Percentiles rank a stretch among this genome's conserved stretches.
These are phyloP conservation scores for Russula dissimulans DNA, from an alignment of 768 basidiomycete species.

Conservation along the genomic window DNA sequence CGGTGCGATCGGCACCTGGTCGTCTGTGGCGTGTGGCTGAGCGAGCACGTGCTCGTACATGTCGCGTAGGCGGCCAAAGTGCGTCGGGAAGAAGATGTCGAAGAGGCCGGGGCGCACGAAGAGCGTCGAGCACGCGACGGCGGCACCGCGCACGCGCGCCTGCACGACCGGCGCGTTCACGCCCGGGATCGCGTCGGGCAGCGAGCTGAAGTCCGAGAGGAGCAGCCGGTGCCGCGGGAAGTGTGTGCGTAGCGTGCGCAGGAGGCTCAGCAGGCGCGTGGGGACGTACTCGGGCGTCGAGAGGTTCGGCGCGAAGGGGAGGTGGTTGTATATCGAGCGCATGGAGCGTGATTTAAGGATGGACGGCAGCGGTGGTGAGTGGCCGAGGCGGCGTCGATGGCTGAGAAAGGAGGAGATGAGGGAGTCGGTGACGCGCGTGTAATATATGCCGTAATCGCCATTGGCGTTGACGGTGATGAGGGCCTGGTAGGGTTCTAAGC, in stretches of 20 bases:
- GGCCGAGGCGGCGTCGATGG: slow-evolving; percentile 50
- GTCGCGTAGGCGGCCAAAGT: slow-evolving; percentile 75
- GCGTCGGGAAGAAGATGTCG: slow-evolving; percentile 97
- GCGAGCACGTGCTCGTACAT: slow-evolving; percentile 84
- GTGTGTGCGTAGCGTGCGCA: slow-evolving; percentile 68
- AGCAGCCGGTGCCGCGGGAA: slow-evolving; percentile 94
- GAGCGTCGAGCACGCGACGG: slow-evolving; percentile 83
- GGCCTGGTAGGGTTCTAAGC: slow-evolving; percentile 76
- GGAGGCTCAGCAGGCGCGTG: slow-evolving; percentile 77
- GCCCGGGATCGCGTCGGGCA: slow-evolving; percentile 81
- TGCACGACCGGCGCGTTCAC: slow-evolving; percentile 86
- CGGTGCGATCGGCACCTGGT: slow-evolving; percentile 24
- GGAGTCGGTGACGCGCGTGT: slow-evolving; percentile 77
- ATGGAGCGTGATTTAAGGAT: slow-evolving; percentile 47
- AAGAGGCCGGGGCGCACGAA: slow-evolving; percentile 94
- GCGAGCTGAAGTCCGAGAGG: slow-evolving; percentile 81
- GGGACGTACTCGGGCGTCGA: slow-evolving; percentile 86
- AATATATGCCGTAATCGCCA: slow-evolving; percentile 79
- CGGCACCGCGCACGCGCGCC: slow-evolving; percentile 75
- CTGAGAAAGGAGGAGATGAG: slow-evolving; percentile 71
- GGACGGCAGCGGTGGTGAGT: slow-evolving; percentile 47
- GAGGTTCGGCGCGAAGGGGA: slow-evolving; percentile 90
- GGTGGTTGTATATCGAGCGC: slow-evolving; percentile 51
- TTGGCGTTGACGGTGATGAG: slow-evolving; percentile 66
- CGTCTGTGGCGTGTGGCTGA: slow-evolving; percentile 33